A percentile compares a stretch with the other conserved stretches of the same genome.
These are phyloP conservation scores for Fagus sylvatica DNA, from an alignment of 306 rosid genomes.

Conservation along the genomic window DNA sequence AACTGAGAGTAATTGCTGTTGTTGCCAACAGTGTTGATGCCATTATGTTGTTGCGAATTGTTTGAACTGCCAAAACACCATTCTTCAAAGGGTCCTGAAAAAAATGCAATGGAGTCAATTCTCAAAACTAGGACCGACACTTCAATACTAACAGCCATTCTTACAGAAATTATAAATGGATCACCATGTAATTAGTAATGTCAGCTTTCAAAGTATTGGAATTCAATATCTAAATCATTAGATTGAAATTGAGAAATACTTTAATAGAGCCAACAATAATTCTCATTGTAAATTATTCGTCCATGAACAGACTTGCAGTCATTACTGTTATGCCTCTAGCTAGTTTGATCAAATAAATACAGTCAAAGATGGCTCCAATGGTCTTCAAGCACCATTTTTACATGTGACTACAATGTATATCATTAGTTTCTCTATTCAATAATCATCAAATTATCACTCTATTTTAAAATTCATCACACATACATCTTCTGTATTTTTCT, in stretches of 20 bases:
- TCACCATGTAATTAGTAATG: not conserved
- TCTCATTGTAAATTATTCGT: not conserved
- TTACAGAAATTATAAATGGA: not conserved
- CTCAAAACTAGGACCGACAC: not conserved
- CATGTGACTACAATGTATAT: not conserved
- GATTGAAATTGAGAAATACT: not conserved
- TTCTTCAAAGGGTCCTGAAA: constrained; percentile 86
- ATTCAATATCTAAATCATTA: not conserved
- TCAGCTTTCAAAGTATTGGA: not conserved
- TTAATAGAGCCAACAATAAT: not conserved
- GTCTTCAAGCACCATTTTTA: not conserved
- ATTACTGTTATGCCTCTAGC: not conserved
- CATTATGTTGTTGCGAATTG: constrained; percentile 87
- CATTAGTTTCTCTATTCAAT: not conserved
- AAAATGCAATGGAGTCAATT: constrained; percentile 22
- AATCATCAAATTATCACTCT: not conserved
- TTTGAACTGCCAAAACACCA: constrained; percentile 77
- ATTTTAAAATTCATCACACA: not conserved
- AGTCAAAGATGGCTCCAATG: not conserved
- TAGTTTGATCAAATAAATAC: not conserved
- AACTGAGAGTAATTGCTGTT: constrained; percentile 77
- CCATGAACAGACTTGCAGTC: not conserved
- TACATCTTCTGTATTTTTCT: not conserved
- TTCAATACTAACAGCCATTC: not conserved
- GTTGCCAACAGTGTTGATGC: constrained; percentile 84